Percentiles rank a stretch among this genome's conserved stretches.
Conservation (phyloP, 768 basidiomycete genomes). For the Panellus pusillus region DNA sequence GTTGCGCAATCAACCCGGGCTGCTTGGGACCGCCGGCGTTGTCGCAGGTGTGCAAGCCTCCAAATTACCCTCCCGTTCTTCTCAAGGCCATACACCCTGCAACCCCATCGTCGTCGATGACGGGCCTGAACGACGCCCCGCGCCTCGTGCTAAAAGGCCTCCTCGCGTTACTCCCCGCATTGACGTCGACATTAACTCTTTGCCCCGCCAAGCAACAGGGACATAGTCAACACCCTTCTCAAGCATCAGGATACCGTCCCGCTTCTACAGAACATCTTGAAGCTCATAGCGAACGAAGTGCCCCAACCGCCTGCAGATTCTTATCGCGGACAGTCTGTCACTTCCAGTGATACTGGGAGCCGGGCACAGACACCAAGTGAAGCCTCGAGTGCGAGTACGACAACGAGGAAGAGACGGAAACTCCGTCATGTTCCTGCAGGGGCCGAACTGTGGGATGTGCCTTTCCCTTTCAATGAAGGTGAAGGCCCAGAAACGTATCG, state of each 20-base stretch:
- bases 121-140: conserved; percentile 24
- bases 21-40: conserved; percentile 72
- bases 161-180: conserved; percentile 17
- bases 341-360: conserved; percentile 3
- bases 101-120: conserved; percentile 78
- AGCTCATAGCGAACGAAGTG: conserved; percentile 47
- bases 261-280: conserved; percentile 61
- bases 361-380: conserved; percentile 14
- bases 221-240: conserved; percentile 59
- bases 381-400: conserved; percentile 18
- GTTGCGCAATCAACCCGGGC: conserved; percentile 68
- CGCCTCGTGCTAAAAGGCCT: conserved; percentile 6
- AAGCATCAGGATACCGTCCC: conserved; percentile 68
- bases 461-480: conserved; percentile 71
- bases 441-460: conserved; percentile 80
- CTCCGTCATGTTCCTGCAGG: conserved; percentile 73
- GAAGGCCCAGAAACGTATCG: conserved; percentile 71
- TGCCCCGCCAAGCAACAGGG: conserved; percentile 56
- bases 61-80: conserved; percentile 37
- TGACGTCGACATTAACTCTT: conserved; percentile 37
- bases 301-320: background rate
- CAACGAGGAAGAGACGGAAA: conserved; percentile 55
- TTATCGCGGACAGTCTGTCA: conserved; percentile 1
- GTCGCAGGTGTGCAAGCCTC: conserved; percentile 66
- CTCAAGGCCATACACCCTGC: conserved; percentile 52